A percentile compares a stretch with the other conserved stretches of the same genome.
Evolutionary conservation across 1,284 basidiomycete genomes (phyloP).

Genomic region (Melampsora larici-populina): DNA sequence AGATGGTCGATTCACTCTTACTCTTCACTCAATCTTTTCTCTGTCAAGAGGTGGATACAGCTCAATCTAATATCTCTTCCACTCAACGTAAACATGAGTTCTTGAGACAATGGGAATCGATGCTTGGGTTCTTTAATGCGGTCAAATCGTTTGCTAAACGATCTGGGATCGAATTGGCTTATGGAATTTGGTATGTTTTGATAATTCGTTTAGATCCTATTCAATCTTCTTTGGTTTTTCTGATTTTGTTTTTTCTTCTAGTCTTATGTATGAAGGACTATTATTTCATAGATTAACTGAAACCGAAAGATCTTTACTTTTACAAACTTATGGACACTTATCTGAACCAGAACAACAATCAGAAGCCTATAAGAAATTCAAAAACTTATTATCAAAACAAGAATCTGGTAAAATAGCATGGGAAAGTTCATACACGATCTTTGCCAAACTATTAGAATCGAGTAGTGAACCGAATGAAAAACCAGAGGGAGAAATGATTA

Average conservation of each 20-base stretch:
- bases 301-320: slow-evolving; percentile 13
- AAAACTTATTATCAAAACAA: slow-evolving; percentile 24
- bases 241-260: not conserved
- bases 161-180: slow-evolving; percentile 25
- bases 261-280: slow-evolving; percentile 34
- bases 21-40: slow-evolving; percentile 38
- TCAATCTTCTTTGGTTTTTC: not conserved
- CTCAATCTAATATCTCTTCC: not conserved
- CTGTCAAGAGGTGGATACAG: slow-evolving; percentile 3
- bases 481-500: not conserved
- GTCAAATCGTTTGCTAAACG: slow-evolving; percentile 25
- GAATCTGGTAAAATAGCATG: slow-evolving; percentile 16
- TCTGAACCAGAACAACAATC: slow-evolving; percentile 23
- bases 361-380: slow-evolving; percentile 20
- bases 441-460: not conserved
- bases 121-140: slow-evolving; percentile 10
- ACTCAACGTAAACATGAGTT: not conserved
- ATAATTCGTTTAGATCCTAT: not conserved
- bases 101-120: slow-evolving; percentile 27
- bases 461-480: not conserved
- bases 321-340: slow-evolving; percentile 16
- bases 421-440: slow-evolving; percentile 10
- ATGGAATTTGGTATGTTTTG: slow-evolving; percentile 27
- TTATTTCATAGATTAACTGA: slow-evolving; percentile 17
- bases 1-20: slow-evolving; percentile 15